Conservation (phyloP, 2,329 filamentous ascomycete genomes). For the Biscogniauxia sp. region DNA sequence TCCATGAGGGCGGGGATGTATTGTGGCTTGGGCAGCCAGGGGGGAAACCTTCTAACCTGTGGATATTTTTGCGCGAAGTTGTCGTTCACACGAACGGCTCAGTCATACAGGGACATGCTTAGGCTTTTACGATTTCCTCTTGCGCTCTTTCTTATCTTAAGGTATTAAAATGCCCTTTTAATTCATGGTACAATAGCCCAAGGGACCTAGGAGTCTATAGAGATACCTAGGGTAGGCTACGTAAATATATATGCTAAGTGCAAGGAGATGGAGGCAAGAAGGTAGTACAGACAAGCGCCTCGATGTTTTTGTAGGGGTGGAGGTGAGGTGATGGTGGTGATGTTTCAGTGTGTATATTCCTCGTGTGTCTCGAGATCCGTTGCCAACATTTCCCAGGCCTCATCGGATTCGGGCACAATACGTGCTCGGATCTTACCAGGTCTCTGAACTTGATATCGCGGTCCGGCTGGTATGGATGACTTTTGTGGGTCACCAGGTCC, state of each 20-base stretch:
- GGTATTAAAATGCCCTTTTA: background rate
- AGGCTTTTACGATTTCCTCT: background rate
- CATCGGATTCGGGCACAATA: slow-evolving; percentile 1
- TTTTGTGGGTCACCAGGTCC: background rate
- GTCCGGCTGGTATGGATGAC: no score
- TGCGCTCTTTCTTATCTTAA: background rate
- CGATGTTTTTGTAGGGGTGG: background rate
- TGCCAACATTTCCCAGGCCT: slow-evolving; percentile 3
- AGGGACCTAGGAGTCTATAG: background rate
- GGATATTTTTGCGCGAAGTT: background rate
- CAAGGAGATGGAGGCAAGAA: background rate
- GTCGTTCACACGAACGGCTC: background rate
- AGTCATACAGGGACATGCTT: background rate
- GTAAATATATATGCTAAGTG: background rate
- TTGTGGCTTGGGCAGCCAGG: background rate
- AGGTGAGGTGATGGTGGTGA: background rate
- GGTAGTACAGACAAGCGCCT: background rate
- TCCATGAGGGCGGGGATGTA: background rate
- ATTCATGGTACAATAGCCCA: background rate
- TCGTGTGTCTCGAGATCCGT: slow-evolving; percentile 5
- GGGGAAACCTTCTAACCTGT: background rate
- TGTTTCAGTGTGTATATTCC: slow-evolving; percentile 10
- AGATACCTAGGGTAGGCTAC: background rate
- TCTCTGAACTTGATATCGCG: background rate
- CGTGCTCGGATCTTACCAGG: slow-evolving; percentile 3